Evolutionary conservation across 805 yeast species (phyloP), one percentile per base, ranked within the genome.

Genomic region (Yamadazyma sp.): DNA sequence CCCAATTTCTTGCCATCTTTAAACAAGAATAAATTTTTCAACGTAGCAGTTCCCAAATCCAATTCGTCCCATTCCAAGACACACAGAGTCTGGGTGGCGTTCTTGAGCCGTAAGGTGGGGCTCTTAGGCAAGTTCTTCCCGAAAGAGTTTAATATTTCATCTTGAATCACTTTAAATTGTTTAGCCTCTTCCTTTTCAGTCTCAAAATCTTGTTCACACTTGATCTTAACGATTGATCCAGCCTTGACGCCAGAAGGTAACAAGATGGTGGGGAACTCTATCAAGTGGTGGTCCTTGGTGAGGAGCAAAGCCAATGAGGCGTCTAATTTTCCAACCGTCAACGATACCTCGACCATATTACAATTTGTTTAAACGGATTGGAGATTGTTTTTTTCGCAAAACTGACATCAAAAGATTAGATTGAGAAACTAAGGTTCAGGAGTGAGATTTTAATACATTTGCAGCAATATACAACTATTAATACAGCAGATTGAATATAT

Each of bases 231-330:
- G 37, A 93, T 84, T 9, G 96, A 85, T 2, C 99, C 99, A 1
- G 98, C 95, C 47, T 77, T 75, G 23, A 90, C 93, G 26, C 91
- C 90, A 49, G 82, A 84, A 6, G 99, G 99, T 31, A 93, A 68
- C 38, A 93, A 69, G 40, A 91, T 80, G 3, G 98, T 88, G n/a
- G 99, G 99, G 53, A 91, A 93, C 55, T 93, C 99, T 47, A 93
- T 90, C 44, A 91, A 72, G 57, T 90, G 96, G 60, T 91, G 98
- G 59, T 91, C 93, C 40, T 83, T 77, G 13, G 99, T 91, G 25
- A 95, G 75, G 30, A 93, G 71, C 32, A 93, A 71, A 20, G 98
- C 98, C 59, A 93, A 70, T 2, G 97, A 89, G 9, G 97, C 96
- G 58, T 93, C 99, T 30, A 91, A 72, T 65, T 90, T 90, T 33